Conservation (phyloP, 768 basidiomycete genomes). For the Kwoniella heveanensis region DNA sequence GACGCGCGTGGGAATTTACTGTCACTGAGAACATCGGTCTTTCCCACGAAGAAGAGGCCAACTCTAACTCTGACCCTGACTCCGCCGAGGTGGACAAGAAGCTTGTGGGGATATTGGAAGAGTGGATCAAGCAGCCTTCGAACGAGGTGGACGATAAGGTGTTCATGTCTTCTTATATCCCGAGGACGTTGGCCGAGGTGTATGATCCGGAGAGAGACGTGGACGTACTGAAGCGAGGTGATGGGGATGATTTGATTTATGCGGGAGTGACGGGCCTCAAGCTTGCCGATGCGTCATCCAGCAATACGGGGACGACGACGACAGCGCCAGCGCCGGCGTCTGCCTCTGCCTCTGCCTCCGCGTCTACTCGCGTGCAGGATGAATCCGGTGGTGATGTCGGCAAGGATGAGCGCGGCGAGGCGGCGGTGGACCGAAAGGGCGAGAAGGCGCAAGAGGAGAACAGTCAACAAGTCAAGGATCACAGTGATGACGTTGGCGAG, state of each 20-base stretch:
- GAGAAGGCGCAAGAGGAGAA: too few relatives aligned
- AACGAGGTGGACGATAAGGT: slow-evolving; percentile 70
- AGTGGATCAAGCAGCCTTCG: slow-evolving; percentile 44
- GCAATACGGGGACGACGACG: too few relatives aligned
- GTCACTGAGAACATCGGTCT: slow-evolving; percentile 61
- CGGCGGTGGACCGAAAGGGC: too few relatives aligned
- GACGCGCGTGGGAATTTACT: slow-evolving; percentile 85
- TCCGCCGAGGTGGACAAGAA: slow-evolving; percentile 27
- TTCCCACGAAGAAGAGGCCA: slow-evolving; percentile 37
- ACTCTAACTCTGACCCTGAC: too few relatives aligned
- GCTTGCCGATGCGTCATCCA: slow-evolving; percentile 51
- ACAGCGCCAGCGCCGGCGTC: too few relatives aligned
- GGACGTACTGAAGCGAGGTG: slow-evolving; percentile 70
- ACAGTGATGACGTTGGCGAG: too few relatives aligned
- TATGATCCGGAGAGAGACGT: slow-evolving; percentile 94
- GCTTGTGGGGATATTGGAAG: slow-evolving; percentile 51
- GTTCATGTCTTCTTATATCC: slow-evolving; percentile 89
- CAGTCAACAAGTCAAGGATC: too few relatives aligned
- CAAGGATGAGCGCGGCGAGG: too few relatives aligned
- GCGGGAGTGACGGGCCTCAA: slow-evolving; percentile 77
- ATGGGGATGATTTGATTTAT: slow-evolving; percentile 77
- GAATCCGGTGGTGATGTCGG: too few relatives aligned
- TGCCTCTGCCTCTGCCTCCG: too few relatives aligned
- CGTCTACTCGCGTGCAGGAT: too few relatives aligned
- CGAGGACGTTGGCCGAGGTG: slow-evolving; percentile 85